Percentiles rank a stretch among this genome's conserved stretches.
Conservation (phyloP, 2,329 filamentous ascomycete genomes). For the Alternaria longipes region DNA sequence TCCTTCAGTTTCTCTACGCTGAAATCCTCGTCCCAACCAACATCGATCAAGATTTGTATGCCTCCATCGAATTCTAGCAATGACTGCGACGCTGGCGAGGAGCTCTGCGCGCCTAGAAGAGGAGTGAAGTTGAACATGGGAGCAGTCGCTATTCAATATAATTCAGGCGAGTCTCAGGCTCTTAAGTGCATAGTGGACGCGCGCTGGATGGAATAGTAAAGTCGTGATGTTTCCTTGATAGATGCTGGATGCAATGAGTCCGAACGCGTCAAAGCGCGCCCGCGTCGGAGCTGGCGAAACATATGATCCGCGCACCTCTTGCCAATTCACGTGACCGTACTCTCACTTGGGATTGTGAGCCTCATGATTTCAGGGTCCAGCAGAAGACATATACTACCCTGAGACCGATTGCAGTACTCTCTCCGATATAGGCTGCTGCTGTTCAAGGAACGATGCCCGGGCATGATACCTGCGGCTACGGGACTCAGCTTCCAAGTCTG, state of each 20-base stretch:
- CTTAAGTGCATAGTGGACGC: slow-evolving; percentile 15
- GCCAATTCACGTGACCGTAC: not conserved
- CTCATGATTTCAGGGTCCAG: not conserved
- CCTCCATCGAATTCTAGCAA: slow-evolving; percentile 95
- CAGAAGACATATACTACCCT: not conserved
- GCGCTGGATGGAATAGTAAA: not conserved
- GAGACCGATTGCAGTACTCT: not conserved
- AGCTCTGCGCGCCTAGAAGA: slow-evolving; percentile 87
- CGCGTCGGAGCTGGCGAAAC: slow-evolving; percentile 13
- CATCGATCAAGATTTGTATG: slow-evolving; percentile 92
- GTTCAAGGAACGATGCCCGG: not conserved
- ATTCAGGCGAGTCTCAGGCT: slow-evolving; percentile 8
- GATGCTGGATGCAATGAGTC: slow-evolving; percentile 5
- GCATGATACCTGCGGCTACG: not conserved
- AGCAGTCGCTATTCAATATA: slow-evolving; percentile 6
- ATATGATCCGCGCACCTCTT: slow-evolving; percentile 1
- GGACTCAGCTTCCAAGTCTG: not conserved
- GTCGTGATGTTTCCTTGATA: slow-evolving; percentile 10
- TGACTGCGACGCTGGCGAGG: slow-evolving; percentile 90
- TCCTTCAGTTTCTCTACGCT: slow-evolving; percentile 82
- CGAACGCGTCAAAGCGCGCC: slow-evolving; percentile 19
- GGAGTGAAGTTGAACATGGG: slow-evolving; percentile 96
- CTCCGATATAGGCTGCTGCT: not conserved
- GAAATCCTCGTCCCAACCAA: slow-evolving; percentile 95
- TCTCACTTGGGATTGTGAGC: not conserved